Evolutionary conservation across 2,329 filamentous ascomycete species (phyloP), one percentile per base, ranked within the genome.

Genomic region (Fusarium sp.): DNA sequence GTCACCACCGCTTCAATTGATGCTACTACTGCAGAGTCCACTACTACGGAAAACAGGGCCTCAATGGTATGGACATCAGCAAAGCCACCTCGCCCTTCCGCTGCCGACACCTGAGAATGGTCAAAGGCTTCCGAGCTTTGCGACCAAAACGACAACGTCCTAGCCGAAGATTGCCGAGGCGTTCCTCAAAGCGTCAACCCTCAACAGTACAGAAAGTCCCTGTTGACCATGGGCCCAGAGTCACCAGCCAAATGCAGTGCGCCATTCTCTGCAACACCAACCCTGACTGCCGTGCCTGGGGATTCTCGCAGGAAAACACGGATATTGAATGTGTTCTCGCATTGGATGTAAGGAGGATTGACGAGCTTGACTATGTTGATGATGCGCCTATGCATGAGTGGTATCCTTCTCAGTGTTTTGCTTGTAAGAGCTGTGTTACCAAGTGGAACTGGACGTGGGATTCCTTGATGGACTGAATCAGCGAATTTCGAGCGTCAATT

Each of bases 401-500:
- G 20, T 57, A 22, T 24, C 30, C 1, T 46, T 41, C 4, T 57
- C 32, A 29, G 52, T 40, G 18, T 58, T n/a, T 16, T 16, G n/a
- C 16, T 6, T 3, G 32, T 16, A 27, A 25, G 1, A 48, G 42
- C 7, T 59, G n/a, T 25, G 34, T 57, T 10, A 14, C 18, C n/a
- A 13, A 18, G 16, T 59, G 40, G 40, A 44, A 30, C 16, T 45
- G 30, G 51, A 37, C 40, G 3, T 45, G 40, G 51, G 29, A 20
- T 42, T 12, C 37, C 29, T 1, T 18, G 1, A 14, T 7, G 41
- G 3, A 18, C 4, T 22, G 13, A 24, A 18, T 24, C 9, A 37
- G 34, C 9, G 9, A 18, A 20, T 20, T 2, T 6, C 0, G 16
- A 11, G 9, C 5, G 16, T 37, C 16, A 18, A 37, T 29, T 0